A percentile compares a stretch with the other conserved stretches of the same genome.
These are phyloP conservation scores for Rhytidiadelphus loreus DNA, from an alignment of 225 moss, liverwort and hornwort species.

Conservation along the genomic window DNA sequence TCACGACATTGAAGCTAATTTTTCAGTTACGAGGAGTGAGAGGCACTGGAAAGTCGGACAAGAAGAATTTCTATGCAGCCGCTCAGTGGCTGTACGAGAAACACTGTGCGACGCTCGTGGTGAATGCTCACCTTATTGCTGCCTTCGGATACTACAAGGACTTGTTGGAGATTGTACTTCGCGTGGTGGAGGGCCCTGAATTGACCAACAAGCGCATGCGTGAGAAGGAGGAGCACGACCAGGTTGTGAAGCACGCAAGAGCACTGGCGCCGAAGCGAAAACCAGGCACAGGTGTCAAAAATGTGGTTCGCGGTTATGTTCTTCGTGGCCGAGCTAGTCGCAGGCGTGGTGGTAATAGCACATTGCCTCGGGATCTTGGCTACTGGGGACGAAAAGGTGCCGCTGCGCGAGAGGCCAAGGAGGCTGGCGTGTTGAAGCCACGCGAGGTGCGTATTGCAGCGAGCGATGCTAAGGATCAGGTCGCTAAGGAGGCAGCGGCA, in stretches of 20 bases:
- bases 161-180: constrained; percentile 59
- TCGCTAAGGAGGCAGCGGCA: constrained; percentile 28
- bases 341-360: neutral
- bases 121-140: constrained; percentile 34
- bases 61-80: constrained; percentile 50
- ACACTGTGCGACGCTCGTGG: constrained; percentile 54
- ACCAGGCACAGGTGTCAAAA: neutral
- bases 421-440: constrained; percentile 44
- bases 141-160: constrained; percentile 84
- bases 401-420: constrained; percentile 46
- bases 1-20: constrained; percentile 58
- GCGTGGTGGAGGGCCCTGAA: constrained; percentile 51
- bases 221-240: constrained; percentile 35
- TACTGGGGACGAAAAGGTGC: constrained; percentile 70
- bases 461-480: constrained; percentile 44
- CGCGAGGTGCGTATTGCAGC: constrained; percentile 56
- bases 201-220: constrained; percentile 19
- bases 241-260: neutral
- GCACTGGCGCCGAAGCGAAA: neutral
- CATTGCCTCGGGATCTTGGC: neutral
- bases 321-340: neutral
- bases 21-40: constrained; percentile 72
- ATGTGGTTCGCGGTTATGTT: neutral
- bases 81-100: constrained; percentile 54
- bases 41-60: constrained; percentile 78